These are phyloP conservation scores for Balamuthia mandrillaris DNA, from an alignment of 208 protist species.

Conservation along the genomic window DNA sequence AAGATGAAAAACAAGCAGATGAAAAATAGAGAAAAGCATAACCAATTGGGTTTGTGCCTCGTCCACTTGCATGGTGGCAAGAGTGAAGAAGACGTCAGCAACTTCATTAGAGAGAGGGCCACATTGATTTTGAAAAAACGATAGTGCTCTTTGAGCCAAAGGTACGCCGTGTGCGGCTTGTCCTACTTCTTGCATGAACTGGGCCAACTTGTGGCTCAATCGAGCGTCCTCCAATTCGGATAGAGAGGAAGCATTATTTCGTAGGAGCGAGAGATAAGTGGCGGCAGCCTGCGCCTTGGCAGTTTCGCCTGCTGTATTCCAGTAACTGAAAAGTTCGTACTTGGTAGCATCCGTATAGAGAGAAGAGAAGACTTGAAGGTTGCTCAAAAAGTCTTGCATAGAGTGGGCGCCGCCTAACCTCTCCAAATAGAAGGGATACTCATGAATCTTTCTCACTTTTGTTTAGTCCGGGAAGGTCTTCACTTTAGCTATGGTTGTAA, in stretches of 20 bases:
- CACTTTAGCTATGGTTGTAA: no score
- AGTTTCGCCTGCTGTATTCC: neutral
- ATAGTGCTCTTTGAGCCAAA: neutral
- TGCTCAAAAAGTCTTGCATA: slow-evolving; percentile 16
- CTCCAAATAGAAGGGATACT: slow-evolving; percentile 9
- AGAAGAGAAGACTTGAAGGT: neutral
- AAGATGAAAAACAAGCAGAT: neutral
- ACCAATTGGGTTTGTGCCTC: no score
- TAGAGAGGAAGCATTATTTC: neutral
- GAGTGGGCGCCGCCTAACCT: neutral
- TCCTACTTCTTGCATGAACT: no score
- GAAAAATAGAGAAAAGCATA: neutral
- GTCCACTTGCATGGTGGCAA: no score
- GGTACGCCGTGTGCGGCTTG: no score
- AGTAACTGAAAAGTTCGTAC: slow-evolving; percentile 33
- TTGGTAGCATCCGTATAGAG: slow-evolving; percentile 30
- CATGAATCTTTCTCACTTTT: no score
- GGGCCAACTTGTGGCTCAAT: no score
- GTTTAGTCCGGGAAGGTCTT: no score
- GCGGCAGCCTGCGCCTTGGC: neutral
- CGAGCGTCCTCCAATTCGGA: no score
- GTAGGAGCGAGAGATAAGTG: neutral
- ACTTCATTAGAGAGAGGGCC: no score
- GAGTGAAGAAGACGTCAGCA: no score
- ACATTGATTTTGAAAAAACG: no score